Conservation (phyloP, 805 yeast genomes). For the Starmerella khaoyaiensis region DNA sequence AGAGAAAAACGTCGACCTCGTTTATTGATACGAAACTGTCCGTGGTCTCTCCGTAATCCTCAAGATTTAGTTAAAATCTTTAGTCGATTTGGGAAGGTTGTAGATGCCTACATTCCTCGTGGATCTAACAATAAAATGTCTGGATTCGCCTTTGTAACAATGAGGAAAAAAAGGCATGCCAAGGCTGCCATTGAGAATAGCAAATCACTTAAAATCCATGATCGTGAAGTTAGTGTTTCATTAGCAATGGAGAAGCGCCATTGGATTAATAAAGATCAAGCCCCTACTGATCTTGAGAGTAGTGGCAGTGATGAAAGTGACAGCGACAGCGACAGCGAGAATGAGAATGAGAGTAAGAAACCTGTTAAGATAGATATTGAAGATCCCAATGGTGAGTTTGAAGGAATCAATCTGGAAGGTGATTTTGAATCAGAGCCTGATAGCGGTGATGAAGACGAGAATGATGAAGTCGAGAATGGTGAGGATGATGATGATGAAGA, state of each 20-base stretch:
- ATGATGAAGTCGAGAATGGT: conserved; percentile 21
- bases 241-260: conserved; percentile 78
- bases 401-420: conserved; percentile 22
- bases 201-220: conserved; percentile 67
- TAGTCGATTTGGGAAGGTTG: conserved; percentile 68
- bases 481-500: conserved; percentile 28
- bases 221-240: conserved; percentile 87
- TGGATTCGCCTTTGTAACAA: conserved; percentile 90
- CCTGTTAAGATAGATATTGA: conserved; percentile 25
- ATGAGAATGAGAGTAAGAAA: conserved; percentile 22
- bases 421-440: conserved; percentile 30
- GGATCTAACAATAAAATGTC: conserved; percentile 78
- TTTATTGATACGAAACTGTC: conserved; percentile 78
- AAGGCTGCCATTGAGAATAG: conserved; percentile 65
- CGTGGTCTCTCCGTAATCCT: conserved; percentile 86
- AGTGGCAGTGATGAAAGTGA: conserved; percentile 26
- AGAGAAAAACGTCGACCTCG: conserved; percentile 69
- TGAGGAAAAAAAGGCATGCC: conserved; percentile 70
- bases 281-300: conserved; percentile 31
- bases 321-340: conserved; percentile 28
- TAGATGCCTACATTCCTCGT: conserved; percentile 79
- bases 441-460: conserved; percentile 28
- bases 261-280: conserved; percentile 48
- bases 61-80: conserved; percentile 58
- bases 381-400: conserved; percentile 28